Percentiles rank a stretch among this genome's conserved stretches.
phyloP scores from a whole-genome alignment of 441 rosid species.

The Erysimum pusillum region DNA sequence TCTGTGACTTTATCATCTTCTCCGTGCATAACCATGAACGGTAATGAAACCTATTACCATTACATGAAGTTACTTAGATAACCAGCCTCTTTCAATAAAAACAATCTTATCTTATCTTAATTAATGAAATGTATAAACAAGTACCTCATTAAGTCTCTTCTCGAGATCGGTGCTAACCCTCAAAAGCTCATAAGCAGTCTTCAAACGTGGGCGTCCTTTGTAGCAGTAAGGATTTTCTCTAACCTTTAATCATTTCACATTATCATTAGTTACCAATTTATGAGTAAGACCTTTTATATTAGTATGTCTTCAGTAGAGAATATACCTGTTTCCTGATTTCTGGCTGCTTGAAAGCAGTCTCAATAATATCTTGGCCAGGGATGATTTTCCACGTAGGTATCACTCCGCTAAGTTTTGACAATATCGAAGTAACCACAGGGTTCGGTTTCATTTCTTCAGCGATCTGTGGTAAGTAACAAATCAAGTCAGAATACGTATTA shows the following conservation, averaged over 20 bases:
- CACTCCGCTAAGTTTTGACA: slow-evolving; percentile 56
- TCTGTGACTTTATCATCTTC: slow-evolving; percentile 86
- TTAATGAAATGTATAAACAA: background rate
- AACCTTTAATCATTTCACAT: slow-evolving; percentile 51
- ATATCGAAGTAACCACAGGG: slow-evolving; percentile 53
- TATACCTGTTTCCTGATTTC: slow-evolving; percentile 69
- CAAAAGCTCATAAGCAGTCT: slow-evolving; percentile 68
- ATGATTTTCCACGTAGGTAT: slow-evolving; percentile 86
- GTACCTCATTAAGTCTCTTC: slow-evolving; percentile 67
- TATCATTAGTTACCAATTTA: background rate
- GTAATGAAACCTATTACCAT: slow-evolving; percentile 64
- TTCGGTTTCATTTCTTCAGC: slow-evolving; percentile 80
- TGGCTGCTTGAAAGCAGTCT: slow-evolving; percentile 73
- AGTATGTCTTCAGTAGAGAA: background rate
- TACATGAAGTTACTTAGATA: background rate
- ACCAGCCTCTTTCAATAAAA: background rate
- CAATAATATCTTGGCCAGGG: slow-evolving; percentile 75
- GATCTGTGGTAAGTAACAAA: slow-evolving; percentile 51
- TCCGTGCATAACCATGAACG: slow-evolving; percentile 85
- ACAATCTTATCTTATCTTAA: background rate
- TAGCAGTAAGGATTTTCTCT: slow-evolving; percentile 76
- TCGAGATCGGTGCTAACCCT: slow-evolving; percentile 65
- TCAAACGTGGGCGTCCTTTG: slow-evolving; percentile 79
- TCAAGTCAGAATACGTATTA: too few species aligned
- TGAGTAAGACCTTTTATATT: background rate